Base-by-base conservation (phyloP, 148 eudicot genomes). In the Rhododendron ferrugineum region DNA sequence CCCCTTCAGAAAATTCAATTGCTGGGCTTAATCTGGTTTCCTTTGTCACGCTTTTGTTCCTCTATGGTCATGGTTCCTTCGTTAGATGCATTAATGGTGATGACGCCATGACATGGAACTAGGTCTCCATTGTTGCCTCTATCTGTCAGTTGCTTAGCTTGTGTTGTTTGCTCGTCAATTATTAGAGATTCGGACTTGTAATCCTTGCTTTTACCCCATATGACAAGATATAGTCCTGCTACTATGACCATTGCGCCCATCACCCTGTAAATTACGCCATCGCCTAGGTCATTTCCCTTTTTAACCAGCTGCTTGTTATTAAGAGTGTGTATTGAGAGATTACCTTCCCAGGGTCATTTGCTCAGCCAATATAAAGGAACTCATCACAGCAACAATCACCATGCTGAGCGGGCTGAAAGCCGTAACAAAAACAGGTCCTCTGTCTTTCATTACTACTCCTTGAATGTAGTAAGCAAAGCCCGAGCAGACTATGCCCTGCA, bases 361-460 rank as follows among this genome's bases (percentile, higher is more conserved):
- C 82, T 97, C 98, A 0, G 94, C 91, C 87, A 97, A 85, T 77
- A 97, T 85, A 81, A 97, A 85, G 32, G 95, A 86, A 88, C 99
- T 92, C 86, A 95, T 60, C 79, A 92, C 54, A 32, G 99, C 98
- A 32, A 94, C 98, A 16, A 95, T 93, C 60, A 97, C 90, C 99
- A 95, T 97, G 89, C 96, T 86, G 22, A 97, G 86, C 22, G 99
- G 99, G 81, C 87, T 97, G 83, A 97, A 97, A 36, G 98, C 98
- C 2, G 99, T 97, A 18, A 95, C 99, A 60, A 93, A 97, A 36
- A 97, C 99, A 0, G 98, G 99, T 36, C 99, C 99, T 89, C 95
- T 88, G 52, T 91, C 92, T 91, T 90, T 92, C 97, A 95, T 96
- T 46, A 96, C 89, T 20, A 95, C 30, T 83, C 99, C 99, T 92